Conservation (phyloP, 2,329 filamentous ascomycete genomes). For the Colletotrichum trifolii region DNA sequence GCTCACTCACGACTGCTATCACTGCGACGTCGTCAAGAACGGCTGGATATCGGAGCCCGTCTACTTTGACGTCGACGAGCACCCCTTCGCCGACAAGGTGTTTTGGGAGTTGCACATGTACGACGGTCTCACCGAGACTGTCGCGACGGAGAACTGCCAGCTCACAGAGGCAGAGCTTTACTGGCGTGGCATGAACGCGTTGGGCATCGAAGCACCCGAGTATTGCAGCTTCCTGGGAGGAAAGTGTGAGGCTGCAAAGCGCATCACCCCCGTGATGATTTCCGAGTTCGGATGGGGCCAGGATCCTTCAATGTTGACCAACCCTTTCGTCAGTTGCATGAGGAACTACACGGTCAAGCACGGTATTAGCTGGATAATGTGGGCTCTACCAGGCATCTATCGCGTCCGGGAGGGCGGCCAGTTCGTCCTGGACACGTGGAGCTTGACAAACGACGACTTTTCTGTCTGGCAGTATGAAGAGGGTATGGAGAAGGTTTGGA, state of each 20-base stretch:
- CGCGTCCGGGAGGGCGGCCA: constrained; percentile 57
- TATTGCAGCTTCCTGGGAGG: constrained; percentile 51
- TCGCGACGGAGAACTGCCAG: constrained; percentile 57
- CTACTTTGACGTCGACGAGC: constrained; percentile 55
- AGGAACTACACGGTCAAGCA: constrained; percentile 55
- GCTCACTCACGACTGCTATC: constrained; percentile 42
- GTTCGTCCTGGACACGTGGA: constrained; percentile 59
- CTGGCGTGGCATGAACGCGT: constrained; percentile 60
- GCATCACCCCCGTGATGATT: constrained; percentile 56
- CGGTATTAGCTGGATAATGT: constrained; percentile 60
- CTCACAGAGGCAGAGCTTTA: constrained; percentile 60
- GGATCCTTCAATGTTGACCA: constrained; percentile 44
- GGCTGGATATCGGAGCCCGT: constrained; percentile 42
- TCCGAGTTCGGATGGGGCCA: constrained; percentile 56
- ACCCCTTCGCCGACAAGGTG: constrained; percentile 59
- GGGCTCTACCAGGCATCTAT: constrained; percentile 60
- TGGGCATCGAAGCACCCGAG: constrained; percentile 53
- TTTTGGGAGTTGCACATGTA: constrained; percentile 54
- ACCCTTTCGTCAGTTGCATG: constrained; percentile 58
- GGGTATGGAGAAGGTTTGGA: constrained; percentile 60
- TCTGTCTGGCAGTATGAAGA: constrained; percentile 56
- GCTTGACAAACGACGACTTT: constrained; percentile 57
- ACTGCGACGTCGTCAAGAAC: constrained; percentile 2
- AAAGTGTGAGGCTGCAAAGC: constrained; percentile 48
- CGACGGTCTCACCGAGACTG: constrained; percentile 46